These are phyloP conservation scores for Silene vulgaris DNA, from an alignment of 179 eudicot species.

Conservation along the genomic window DNA sequence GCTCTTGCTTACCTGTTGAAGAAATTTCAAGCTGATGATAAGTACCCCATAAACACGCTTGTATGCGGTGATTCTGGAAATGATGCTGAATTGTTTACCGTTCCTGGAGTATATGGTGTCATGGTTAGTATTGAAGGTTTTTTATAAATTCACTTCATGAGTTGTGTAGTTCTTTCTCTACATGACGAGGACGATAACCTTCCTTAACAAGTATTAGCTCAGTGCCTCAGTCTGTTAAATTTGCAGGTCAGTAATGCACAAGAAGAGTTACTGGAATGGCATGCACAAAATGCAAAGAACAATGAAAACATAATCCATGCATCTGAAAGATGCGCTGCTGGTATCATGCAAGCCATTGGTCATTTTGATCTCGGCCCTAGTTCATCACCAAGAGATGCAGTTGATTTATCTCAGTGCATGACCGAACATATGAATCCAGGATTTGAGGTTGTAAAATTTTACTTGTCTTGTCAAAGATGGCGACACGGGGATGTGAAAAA, in stretches of 20 bases:
- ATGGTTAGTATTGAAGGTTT: slow-evolving; percentile 53
- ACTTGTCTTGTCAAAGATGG: slow-evolving; percentile 74
- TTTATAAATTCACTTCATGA: neutral
- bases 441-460: slow-evolving; percentile 66
- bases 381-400: slow-evolving; percentile 64
- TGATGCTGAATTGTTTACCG: slow-evolving; percentile 87
- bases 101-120: slow-evolving; percentile 87
- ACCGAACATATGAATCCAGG: slow-evolving; percentile 53
- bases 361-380: slow-evolving; percentile 73
- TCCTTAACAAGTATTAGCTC: neutral
- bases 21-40: slow-evolving; percentile 58
- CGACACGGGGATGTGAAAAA: slow-evolving; percentile 62
- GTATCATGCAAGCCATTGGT: slow-evolving; percentile 91
- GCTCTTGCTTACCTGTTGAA: slow-evolving; percentile 88
- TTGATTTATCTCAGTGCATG: slow-evolving; percentile 35
- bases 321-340: slow-evolving; percentile 86
- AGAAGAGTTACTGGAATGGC: slow-evolving; percentile 91
- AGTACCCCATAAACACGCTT: slow-evolving; percentile 67
- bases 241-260: slow-evolving; percentile 89
- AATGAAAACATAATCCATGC: slow-evolving; percentile 82
- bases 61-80: slow-evolving; percentile 98
- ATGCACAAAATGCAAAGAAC: slow-evolving; percentile 72
- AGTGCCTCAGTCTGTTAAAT: neutral
- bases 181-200: neutral
- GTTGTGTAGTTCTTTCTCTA: neutral